These are phyloP conservation scores for Hypoxylon crocopeplum DNA, from an alignment of 495 filamentous ascomycete species.

Conservation along the genomic window DNA sequence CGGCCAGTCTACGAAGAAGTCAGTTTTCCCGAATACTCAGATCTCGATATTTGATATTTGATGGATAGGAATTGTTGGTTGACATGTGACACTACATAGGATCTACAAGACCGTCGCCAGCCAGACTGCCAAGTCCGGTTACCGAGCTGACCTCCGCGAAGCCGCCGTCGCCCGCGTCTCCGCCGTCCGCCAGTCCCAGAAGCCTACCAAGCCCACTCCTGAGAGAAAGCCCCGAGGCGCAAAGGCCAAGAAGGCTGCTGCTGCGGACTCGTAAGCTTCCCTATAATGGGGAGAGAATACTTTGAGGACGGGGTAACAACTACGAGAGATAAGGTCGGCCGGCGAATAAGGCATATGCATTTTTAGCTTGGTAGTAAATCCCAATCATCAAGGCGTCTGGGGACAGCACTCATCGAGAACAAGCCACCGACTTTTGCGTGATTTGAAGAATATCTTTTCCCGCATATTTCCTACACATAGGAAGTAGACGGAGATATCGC, in stretches of 20 bases:
- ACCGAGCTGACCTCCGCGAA: constrained; percentile 86
- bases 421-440: constrained; percentile 5
- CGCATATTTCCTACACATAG: background rate
- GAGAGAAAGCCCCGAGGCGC: constrained; percentile 77
- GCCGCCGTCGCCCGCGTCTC: constrained; percentile 88
- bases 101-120: constrained; percentile 86
- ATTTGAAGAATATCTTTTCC: constrained; percentile 22
- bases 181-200: constrained; percentile 81
- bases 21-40: constrained; percentile 57
- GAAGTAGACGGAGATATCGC: constrained; percentile 10
- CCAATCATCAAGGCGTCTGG: constrained; percentile 8
- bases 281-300: constrained; percentile 6
- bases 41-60: background rate
- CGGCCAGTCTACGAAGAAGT: constrained; percentile 79
- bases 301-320: constrained; percentile 18
- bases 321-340: constrained; percentile 29
- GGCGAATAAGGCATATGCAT: constrained; percentile 31
- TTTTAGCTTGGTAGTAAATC: constrained; percentile 34
- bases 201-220: constrained; percentile 74
- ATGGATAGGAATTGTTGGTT: constrained; percentile 27
- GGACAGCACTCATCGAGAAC: constrained; percentile 11
- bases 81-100: constrained; percentile 56
- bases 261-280: constrained; percentile 41
- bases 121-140: constrained; percentile 78
- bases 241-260: constrained; percentile 79